Evolutionary conservation across 2,329 filamentous ascomycete genomes (phyloP).

Genomic region (Corynespora cassiicola): DNA sequence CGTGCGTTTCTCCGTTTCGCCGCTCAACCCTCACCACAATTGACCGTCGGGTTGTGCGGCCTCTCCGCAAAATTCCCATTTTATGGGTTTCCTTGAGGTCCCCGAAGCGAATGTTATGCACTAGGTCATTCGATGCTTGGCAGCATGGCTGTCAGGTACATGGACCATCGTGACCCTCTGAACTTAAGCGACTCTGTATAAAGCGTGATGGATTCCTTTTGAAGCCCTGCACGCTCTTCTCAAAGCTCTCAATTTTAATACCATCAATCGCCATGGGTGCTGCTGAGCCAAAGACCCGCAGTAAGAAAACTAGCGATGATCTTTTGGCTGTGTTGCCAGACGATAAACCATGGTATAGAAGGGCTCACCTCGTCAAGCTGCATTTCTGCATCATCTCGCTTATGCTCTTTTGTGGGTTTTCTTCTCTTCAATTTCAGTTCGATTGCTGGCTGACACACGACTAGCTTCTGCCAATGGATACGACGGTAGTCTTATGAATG

Average conservation of each 20-base stretch:
- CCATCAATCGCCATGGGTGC: conserved; percentile 4
- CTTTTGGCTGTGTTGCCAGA: conserved; percentile 11
- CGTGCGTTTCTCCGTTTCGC: conserved; percentile 4
- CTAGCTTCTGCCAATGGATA: conserved; percentile 30
- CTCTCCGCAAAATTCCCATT: not conserved
- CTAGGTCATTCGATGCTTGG: no score
- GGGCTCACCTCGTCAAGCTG: conserved; percentile 13
- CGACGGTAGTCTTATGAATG: conserved; percentile 37
- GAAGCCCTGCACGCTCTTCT: no score
- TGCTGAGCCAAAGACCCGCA: not conserved
- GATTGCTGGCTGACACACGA: not conserved
- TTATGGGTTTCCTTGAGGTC: conserved; percentile 2
- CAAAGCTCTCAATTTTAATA: no score
- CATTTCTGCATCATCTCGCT: conserved; percentile 13
- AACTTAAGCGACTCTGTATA: no score
- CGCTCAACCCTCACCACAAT: conserved; percentile 3
- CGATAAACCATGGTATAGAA: conserved; percentile 12
- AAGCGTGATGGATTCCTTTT: no score
- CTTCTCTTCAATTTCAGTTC: not conserved
- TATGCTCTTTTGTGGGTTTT: conserved; percentile 8
- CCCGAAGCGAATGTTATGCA: no score
- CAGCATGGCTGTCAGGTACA: no score
- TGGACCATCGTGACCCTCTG: no score
- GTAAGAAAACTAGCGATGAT: conserved; percentile 4
- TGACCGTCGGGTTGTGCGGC: no score